phyloP scores from a whole-genome alignment of 2,329 filamentous ascomycete genomes.

The Rutstroemia sp. region DNA sequence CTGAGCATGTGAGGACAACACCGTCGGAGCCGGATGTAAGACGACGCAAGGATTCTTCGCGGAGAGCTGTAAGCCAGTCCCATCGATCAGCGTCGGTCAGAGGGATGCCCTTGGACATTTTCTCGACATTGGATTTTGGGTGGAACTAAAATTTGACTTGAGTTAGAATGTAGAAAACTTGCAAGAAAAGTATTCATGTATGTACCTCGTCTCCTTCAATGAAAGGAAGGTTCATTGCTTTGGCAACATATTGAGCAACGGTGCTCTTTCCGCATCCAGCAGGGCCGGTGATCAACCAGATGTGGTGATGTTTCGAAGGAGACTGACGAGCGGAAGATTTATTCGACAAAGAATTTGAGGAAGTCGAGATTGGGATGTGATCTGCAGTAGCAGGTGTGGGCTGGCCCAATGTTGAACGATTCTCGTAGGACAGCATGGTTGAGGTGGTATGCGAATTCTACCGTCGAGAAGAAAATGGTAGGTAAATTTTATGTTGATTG shows the following conservation, averaged over 20 bases:
- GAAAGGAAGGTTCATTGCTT: conserved; percentile 58
- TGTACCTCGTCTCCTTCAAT: conserved; percentile 73
- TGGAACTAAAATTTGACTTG: conserved; percentile 51
- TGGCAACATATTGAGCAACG: conserved; percentile 58
- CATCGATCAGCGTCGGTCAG: conserved; percentile 90
- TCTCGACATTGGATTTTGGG: conserved; percentile 72
- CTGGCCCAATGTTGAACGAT: conserved; percentile 21
- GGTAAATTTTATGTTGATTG: background rate
- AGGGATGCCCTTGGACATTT: conserved; percentile 80
- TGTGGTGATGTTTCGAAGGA: conserved; percentile 46
- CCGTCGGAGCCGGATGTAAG: conserved; percentile 51
- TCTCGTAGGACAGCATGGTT: conserved; percentile 27
- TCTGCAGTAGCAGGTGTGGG: conserved; percentile 20
- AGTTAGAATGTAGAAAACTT: background rate
- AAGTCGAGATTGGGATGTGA: conserved; percentile 17
- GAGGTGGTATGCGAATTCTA: background rate
- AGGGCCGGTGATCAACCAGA: conserved; percentile 74
- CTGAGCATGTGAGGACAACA: conserved; percentile 94
- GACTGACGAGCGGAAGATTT: conserved; percentile 15
- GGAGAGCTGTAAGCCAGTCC: conserved; percentile 86
- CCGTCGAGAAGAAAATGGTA: no score
- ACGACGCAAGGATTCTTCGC: conserved; percentile 55
- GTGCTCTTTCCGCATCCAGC: conserved; percentile 77
- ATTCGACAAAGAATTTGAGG: conserved; percentile 15
- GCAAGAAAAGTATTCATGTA: conserved; percentile 10